A percentile compares a stretch with the other conserved stretches of the same genome.
These are phyloP conservation scores for Leccinum subgranulosum DNA, from an alignment of 768 basidiomycete genomes.

Conservation along the genomic window DNA sequence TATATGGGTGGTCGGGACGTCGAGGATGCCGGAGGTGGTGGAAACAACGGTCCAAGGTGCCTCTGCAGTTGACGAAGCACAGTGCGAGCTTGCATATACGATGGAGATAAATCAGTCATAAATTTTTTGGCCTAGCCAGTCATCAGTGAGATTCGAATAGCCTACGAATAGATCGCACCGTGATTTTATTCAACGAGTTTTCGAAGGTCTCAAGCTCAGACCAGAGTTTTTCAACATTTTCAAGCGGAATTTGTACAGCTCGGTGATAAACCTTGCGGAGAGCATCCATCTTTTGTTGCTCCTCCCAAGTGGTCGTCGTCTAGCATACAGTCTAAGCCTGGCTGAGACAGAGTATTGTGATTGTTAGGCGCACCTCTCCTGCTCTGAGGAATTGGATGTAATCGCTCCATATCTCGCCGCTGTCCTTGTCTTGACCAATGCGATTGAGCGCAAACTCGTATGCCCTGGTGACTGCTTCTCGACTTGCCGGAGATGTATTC, in stretches of 20 bases:
- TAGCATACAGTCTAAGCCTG: slow-evolving; percentile 21
- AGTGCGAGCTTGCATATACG: slow-evolving; percentile 93
- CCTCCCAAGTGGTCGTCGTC: slow-evolving; percentile 89
- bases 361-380: slow-evolving; percentile 56
- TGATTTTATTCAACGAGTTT: slow-evolving; percentile 82
- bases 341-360: background rate
- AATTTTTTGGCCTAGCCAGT: slow-evolving; percentile 83
- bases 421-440: slow-evolving; percentile 89
- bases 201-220: slow-evolving; percentile 92
- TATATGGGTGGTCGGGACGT: slow-evolving; percentile 44
- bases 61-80: slow-evolving; percentile 80
- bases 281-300: slow-evolving; percentile 92
- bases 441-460: slow-evolving; percentile 92
- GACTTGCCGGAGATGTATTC: slow-evolving; percentile 61
- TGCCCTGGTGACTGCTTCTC: slow-evolving; percentile 79
- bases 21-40: slow-evolving; percentile 43
- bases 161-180: slow-evolving; percentile 39
- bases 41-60: slow-evolving; percentile 60
- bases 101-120: slow-evolving; percentile 86
- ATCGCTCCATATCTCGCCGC: slow-evolving; percentile 90
- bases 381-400: slow-evolving; percentile 87
- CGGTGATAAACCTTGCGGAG: slow-evolving; percentile 90
- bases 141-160: slow-evolving; percentile 9
- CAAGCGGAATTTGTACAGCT: slow-evolving; percentile 91
- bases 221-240: slow-evolving; percentile 92